A percentile compares a stretch with the other conserved stretches of the same genome.
These are phyloP conservation scores for Ampelocalamus luodianensis DNA, from an alignment of 176 grass and related monocot genomes.

Conservation along the genomic window DNA sequence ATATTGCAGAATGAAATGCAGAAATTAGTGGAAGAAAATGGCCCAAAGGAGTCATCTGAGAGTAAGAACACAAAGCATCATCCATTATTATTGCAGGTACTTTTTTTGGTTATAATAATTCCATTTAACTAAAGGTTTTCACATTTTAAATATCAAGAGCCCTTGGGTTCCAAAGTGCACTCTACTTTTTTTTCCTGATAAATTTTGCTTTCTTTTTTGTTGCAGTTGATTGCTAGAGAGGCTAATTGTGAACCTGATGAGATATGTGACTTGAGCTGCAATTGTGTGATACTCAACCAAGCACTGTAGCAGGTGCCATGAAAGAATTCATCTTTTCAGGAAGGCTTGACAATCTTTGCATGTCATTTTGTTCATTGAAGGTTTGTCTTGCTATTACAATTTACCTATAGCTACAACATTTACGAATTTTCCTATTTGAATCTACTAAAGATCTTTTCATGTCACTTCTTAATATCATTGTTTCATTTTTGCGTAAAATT, in stretches of 20 bases:
- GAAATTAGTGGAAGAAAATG: constrained; percentile 64
- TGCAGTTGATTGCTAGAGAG: constrained; percentile 78
- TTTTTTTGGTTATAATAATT: constrained; percentile 7
- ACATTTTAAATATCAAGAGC: constrained; percentile 25
- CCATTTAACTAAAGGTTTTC: background rate
- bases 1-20: constrained; percentile 64
- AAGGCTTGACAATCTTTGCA: constrained; percentile 98
- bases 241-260: constrained; percentile 75
- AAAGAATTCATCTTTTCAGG: constrained; percentile 99
- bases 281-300: constrained; percentile 93
- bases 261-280: constrained; percentile 97
- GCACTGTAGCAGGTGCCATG: constrained; percentile 75
- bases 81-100: constrained; percentile 79
- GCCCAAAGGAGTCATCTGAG: constrained; percentile 50
- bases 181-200: constrained; percentile 18
- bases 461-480: background rate
- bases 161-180: background rate
- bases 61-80: constrained; percentile 72
- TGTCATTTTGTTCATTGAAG: constrained; percentile 96
- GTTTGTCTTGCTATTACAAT: constrained; percentile 42
- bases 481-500: background rate
- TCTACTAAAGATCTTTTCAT: constrained; percentile 8
- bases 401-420: constrained; percentile 4
- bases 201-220: constrained; percentile 33
- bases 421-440: background rate